phyloP scores from a whole-genome alignment of 2,329 filamentous ascomycete species.

The Penicillium sp. region DNA sequence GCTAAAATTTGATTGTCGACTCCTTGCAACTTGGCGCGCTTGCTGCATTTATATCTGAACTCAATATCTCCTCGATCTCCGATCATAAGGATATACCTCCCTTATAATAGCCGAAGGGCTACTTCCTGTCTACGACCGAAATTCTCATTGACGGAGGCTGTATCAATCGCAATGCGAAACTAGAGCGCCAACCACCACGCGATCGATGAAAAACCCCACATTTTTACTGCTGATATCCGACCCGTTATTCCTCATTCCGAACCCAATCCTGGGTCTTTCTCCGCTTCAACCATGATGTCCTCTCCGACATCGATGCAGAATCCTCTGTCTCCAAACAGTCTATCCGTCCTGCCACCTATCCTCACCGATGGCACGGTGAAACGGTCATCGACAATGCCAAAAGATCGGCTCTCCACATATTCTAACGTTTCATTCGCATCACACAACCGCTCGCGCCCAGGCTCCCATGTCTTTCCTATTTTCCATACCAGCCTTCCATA shows the following conservation, averaged over 20 bases:
- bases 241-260: conserved; percentile 20
- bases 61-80: background rate
- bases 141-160: background rate
- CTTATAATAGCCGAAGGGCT: background rate
- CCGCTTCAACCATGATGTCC: conserved; percentile 37
- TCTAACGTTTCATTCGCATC: conserved; percentile 64
- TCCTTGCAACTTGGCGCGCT: conserved; percentile 7
- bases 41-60: conserved; percentile 3
- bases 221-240: conserved; percentile 22
- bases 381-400: conserved; percentile 74
- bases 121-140: background rate
- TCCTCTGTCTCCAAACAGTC: conserved; percentile 27
- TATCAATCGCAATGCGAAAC: conserved; percentile 38
- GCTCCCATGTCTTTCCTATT: conserved; percentile 76
- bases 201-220: conserved; percentile 25
- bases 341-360: conserved; percentile 47
- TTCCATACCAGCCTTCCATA: conserved; percentile 85
- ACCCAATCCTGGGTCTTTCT: conserved; percentile 12
- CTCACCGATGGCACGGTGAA: conserved; percentile 54
- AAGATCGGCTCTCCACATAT: conserved; percentile 80
- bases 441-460: conserved; percentile 67
- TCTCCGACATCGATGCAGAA: conserved; percentile 33
- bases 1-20: background rate
- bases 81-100: conserved; percentile 3
- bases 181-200: conserved; percentile 29